phyloP scores from a whole-genome alignment of 371 early-diverging fungal genomes.

The Umbelopsis sp. region DNA sequence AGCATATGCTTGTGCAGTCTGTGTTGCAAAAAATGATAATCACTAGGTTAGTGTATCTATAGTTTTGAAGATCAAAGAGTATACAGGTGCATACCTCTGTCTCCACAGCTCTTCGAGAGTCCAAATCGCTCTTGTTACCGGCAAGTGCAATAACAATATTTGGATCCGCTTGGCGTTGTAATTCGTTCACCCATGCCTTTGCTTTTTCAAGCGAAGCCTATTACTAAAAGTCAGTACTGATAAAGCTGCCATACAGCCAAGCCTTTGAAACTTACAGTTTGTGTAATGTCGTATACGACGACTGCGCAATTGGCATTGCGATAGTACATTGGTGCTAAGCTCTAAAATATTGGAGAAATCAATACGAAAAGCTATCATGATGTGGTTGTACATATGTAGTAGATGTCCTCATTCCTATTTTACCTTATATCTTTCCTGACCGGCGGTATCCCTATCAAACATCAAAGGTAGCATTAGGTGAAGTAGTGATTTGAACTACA shows the following conservation, averaged over 20 bases:
- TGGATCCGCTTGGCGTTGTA: slow-evolving; percentile 94
- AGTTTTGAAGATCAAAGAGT: not conserved
- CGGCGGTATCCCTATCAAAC: slow-evolving; percentile 86
- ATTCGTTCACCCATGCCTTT: slow-evolving; percentile 98
- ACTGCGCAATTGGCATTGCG: slow-evolving; percentile 96
- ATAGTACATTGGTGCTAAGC: slow-evolving; percentile 99
- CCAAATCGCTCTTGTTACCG: slow-evolving; percentile 94
- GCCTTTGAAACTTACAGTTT: slow-evolving; percentile 58
- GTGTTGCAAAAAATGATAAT: slow-evolving; percentile 26
- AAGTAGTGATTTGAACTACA: not conserved
- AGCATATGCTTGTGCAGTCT: slow-evolving; percentile 91
- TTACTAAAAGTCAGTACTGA: not conserved
- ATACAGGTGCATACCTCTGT: slow-evolving; percentile 48
- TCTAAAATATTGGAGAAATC: slow-evolving; percentile 45
- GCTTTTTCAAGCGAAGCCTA: slow-evolving; percentile 94
- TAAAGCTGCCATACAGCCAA: slow-evolving; percentile 21
- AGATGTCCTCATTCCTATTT: slow-evolving; percentile 3
- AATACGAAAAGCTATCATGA: too few species aligned
- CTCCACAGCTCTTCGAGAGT: slow-evolving; percentile 73
- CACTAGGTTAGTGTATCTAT: too few species aligned
- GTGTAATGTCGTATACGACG: slow-evolving; percentile 95
- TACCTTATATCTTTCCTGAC: slow-evolving; percentile 93
- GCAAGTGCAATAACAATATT: slow-evolving; percentile 97
- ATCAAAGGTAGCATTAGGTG: not conserved
- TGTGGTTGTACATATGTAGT: too few species aligned